Evolutionary conservation across 2,329 filamentous ascomycete species (phyloP), one percentile per base, ranked within the genome.

Genomic region (Fusarium equiseti): DNA sequence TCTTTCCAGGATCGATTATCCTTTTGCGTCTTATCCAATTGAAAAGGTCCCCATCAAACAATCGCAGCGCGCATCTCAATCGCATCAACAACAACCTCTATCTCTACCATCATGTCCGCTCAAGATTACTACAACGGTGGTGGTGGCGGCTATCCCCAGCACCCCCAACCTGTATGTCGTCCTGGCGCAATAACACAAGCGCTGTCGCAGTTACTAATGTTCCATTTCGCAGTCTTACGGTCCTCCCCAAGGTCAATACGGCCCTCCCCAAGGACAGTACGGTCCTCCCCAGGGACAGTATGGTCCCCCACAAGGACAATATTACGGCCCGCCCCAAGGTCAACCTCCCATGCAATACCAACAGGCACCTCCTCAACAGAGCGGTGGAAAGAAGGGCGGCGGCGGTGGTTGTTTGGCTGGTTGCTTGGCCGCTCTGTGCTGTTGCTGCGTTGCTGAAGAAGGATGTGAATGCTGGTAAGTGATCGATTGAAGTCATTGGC

Each of bases 381-480:
- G 79, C 61, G 79, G 79, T 60, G 65, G 72, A 68, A 77, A 76
- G 64, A 77, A 80, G 52, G 79, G 80, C 60, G 77, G 80, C 35
- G 35, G 35, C 55, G 77, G 80, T 50, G 79, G 81, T 71, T 86
- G 84, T 72, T 73, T 86, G 55, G 79, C 81, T 45, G 83, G 79
- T 60, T 86, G 84, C 79, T 77, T 87, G 49, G 84, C 84, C 11
- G 79, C 81, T 18, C 73, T 87, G 57, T 86, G 84, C 78, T 86
- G 83, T 77, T 87, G 85, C 77, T 86, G 83, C 68, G 81, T 83
- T 57, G 79, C 81, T 45, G 85, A 86, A 59, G 85, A 86, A 70
- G 81, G 79, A 31, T 86, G 84, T 76, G 85, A 87, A 73, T 83
- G 82, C 70, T 86, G 84, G 82, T 81, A 79, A 51, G 73, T 71